Percentiles rank a stretch among this genome's conserved stretches.
These are phyloP conservation scores for Mortierella claussenii DNA, from an alignment of 192 early-diverging fungal species.

Conservation along the genomic window DNA sequence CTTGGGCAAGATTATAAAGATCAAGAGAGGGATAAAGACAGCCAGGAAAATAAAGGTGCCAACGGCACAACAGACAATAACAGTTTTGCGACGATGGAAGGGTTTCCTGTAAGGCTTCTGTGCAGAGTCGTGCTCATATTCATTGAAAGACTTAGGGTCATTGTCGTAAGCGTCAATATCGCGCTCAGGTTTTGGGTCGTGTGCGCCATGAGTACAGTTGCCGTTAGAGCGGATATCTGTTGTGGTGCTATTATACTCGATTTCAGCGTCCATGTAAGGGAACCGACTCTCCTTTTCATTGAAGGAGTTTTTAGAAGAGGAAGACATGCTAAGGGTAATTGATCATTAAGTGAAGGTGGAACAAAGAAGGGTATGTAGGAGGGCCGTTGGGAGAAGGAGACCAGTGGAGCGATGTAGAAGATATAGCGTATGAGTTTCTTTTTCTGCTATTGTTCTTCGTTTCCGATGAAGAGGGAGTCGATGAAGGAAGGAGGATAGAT, in stretches of 20 bases:
- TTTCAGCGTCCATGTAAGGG: constrained; percentile 25
- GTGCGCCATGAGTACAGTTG: too few species aligned
- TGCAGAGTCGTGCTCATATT: constrained; percentile 27
- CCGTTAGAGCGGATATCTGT: not conserved
- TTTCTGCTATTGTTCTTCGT: too few species aligned
- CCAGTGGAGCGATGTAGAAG: not conserved
- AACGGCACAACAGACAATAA: constrained; percentile 54
- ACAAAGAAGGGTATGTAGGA: not conserved
- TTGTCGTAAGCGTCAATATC: not conserved
- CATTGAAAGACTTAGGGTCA: constrained; percentile 21
- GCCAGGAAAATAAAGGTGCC: constrained; percentile 54
- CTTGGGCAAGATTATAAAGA: constrained; percentile 53
- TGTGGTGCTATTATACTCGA: constrained; percentile 28
- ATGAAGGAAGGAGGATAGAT: not conserved
- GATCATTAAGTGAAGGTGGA: not conserved
- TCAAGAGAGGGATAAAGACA: constrained; percentile 56
- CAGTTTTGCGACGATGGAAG: constrained; percentile 61
- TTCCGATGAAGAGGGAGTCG: not conserved
- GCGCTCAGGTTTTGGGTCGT: too few species aligned
- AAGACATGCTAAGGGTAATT: not conserved
- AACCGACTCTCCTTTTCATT: constrained; percentile 11
- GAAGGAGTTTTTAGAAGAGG: constrained; percentile 15
- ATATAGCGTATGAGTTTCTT: too few species aligned
- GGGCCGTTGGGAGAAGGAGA: not conserved
- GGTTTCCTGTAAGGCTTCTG: constrained; percentile 31